phyloP scores from a whole-genome alignment of 1,139 yeast genomes.

The Geotrichum cucujoidarum region DNA sequence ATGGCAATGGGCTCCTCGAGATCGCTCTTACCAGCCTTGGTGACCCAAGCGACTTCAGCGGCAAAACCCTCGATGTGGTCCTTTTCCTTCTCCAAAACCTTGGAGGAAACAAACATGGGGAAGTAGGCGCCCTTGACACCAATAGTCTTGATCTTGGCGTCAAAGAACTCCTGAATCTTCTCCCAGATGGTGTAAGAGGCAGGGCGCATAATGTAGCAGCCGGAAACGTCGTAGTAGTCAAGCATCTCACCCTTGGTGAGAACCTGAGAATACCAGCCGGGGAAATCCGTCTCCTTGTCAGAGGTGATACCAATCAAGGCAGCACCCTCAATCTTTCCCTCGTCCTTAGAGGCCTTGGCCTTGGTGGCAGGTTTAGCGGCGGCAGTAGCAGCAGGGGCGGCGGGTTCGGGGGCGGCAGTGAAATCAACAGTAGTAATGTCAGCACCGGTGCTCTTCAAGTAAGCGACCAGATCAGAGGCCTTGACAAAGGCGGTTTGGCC shows the following conservation, averaged over 20 bases:
- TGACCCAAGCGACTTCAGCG: slow-evolving; percentile 99
- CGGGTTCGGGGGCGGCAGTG: slow-evolving; percentile 40
- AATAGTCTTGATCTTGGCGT: slow-evolving; percentile 68
- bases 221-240: slow-evolving; percentile 97
- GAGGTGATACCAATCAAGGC: slow-evolving; percentile 94
- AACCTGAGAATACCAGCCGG: slow-evolving; percentile 96
- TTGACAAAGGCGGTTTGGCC: slow-evolving; percentile 50
- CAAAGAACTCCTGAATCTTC: slow-evolving; percentile 82
- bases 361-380: slow-evolving; percentile 11
- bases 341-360: slow-evolving; percentile 24
- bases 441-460: slow-evolving; percentile 54
- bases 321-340: slow-evolving; percentile 69
- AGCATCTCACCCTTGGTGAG: slow-evolving; percentile 95
- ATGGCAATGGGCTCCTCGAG: slow-evolving; percentile 98
- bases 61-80: slow-evolving; percentile 99
- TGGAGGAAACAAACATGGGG: slow-evolving; percentile 96
- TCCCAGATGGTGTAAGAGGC: slow-evolving; percentile 96
- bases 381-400: slow-evolving; percentile 30
- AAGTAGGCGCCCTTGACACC: slow-evolving; percentile 95
- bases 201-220: slow-evolving; percentile 97
- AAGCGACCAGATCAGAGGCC: slow-evolving; percentile 50
- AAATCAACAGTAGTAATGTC: slow-evolving; percentile 58
- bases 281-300: slow-evolving; percentile 85
- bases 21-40: slow-evolving; percentile 89
- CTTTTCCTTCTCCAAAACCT: slow-evolving; percentile 92